A percentile compares a stretch with the other conserved stretches of the same genome.
These are phyloP conservation scores for Pezicula carpinea DNA, from an alignment of 2,329 filamentous ascomycete species.

Conservation along the genomic window DNA sequence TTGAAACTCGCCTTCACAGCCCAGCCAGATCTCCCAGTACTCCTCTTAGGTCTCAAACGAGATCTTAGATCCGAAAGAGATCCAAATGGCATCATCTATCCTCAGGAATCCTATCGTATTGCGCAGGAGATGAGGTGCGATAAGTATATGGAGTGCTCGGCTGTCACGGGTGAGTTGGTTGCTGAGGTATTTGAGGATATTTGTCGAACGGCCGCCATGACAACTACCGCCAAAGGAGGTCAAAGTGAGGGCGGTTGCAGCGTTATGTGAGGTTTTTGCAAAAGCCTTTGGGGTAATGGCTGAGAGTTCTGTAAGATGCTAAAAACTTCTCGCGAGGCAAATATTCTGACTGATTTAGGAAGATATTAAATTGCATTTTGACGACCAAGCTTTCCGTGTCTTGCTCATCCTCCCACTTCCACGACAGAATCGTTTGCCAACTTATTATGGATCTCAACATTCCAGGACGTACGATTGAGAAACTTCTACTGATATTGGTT, in stretches of 20 bases:
- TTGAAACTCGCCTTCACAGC: constrained; percentile 41
- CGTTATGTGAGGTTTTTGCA: constrained; percentile 37
- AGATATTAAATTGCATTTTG: no score
- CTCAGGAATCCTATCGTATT: constrained; percentile 53
- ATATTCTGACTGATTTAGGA: no score
- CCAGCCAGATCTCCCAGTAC: constrained; percentile 44
- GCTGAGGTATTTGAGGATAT: constrained; percentile 56
- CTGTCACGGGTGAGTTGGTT: constrained; percentile 54
- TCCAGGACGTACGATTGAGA: no score
- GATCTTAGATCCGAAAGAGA: constrained; percentile 53
- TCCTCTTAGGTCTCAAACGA: constrained; percentile 56
- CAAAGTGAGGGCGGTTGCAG: constrained; percentile 52
- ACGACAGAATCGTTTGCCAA: no score
- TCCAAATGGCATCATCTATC: constrained; percentile 56
- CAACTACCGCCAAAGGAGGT: constrained; percentile 34
- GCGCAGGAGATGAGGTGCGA: constrained; percentile 57
- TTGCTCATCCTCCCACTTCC: no score
- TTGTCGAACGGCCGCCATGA: constrained; percentile 48
- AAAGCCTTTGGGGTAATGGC: neutral
- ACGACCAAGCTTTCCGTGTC: no score
- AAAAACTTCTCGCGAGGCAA: no score
- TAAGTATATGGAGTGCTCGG: constrained; percentile 61
- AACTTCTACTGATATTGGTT: no score
- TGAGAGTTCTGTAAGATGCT: no score
- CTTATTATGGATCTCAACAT: no score